Percentiles rank a stretch among this genome's conserved stretches.
phyloP scores from a whole-genome alignment of 352 stramenopile genomes.

The Thalassiosira delicatula region DNA sequence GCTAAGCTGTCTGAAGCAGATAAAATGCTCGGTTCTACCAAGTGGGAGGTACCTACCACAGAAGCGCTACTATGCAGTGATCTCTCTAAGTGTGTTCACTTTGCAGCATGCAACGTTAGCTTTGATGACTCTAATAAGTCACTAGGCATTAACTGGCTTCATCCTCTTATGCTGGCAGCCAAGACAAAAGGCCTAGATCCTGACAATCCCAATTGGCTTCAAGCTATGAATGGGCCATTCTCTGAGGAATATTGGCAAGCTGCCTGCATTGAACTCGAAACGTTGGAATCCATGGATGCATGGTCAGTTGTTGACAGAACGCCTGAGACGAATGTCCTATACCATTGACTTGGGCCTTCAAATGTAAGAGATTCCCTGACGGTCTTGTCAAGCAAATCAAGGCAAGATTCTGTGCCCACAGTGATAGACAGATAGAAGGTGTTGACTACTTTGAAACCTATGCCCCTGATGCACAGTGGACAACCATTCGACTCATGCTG shows the following conservation, averaged over 20 bases:
- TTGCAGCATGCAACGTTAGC: neutral
- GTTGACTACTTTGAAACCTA: slow-evolving; percentile 48
- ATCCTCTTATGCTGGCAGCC: neutral
- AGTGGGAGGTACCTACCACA: neutral
- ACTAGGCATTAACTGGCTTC: neutral
- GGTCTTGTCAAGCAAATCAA: slow-evolving; percentile 45
- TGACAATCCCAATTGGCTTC: slow-evolving; percentile 15
- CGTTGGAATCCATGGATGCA: neutral
- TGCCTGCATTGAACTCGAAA: neutral
- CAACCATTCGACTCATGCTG: slow-evolving; percentile 46
- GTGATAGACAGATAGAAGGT: slow-evolving; percentile 45
- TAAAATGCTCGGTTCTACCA: neutral
- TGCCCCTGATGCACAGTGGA: slow-evolving; percentile 19
- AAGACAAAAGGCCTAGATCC: neutral
- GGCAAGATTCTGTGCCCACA: slow-evolving; percentile 52
- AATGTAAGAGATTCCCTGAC: slow-evolving; percentile 8
- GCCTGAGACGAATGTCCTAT: slow-evolving; percentile 14
- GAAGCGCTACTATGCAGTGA: neutral
- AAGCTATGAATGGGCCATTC: slow-evolving; percentile 22
- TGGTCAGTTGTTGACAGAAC: neutral
- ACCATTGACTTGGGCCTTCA: slow-evolving; percentile 49
- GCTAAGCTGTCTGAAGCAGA: neutral
- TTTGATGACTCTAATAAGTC: neutral
- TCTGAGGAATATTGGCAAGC: slow-evolving; percentile 7
- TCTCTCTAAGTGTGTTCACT: neutral